Percentiles rank a stretch among this genome's conserved stretches.
Conservation (phyloP, 1,284 basidiomycete species). For the Inonotus obliquus region DNA sequence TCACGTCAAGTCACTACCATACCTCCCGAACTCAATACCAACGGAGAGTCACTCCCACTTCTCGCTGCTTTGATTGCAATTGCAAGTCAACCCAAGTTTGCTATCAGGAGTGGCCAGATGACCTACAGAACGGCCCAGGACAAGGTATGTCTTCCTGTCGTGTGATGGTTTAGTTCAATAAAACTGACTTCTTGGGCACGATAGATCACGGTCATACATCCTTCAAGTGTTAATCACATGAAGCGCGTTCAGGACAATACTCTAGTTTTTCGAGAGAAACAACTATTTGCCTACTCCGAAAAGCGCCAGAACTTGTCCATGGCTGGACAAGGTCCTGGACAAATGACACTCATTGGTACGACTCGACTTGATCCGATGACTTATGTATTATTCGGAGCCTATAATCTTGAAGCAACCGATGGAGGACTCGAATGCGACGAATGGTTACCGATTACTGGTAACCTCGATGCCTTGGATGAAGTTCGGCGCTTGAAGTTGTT, state of each 20-base stretch:
- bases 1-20: constrained; percentile 34
- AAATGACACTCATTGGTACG: constrained; percentile 76
- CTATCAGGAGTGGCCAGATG: constrained; percentile 73
- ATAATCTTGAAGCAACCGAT: constrained; percentile 63
- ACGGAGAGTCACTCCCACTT: constrained; percentile 76
- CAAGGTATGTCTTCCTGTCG: constrained; percentile 55
- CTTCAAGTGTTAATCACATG: constrained; percentile 82
- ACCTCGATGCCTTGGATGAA: constrained; percentile 76
- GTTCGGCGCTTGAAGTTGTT: constrained; percentile 79
- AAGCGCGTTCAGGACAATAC: constrained; percentile 48
- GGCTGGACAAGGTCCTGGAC: constrained; percentile 41
- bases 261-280: constrained; percentile 54
- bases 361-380: constrained; percentile 87
- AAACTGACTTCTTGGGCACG: constrained; percentile 18
- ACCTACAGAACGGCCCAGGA: constrained; percentile 79
- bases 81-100: constrained; percentile 92
- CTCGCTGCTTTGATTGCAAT: constrained; percentile 84
- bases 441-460: constrained; percentile 86
- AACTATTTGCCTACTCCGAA: constrained; percentile 83
- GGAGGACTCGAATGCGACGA: constrained; percentile 82
- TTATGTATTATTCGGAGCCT: constrained; percentile 91
- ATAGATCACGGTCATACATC: constrained; percentile 74
- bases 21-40: constrained; percentile 69
- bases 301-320: constrained; percentile 75
- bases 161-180: constrained; percentile 3